phyloP scores from a whole-genome alignment of 2,329 filamentous ascomycete species.

The Cyanodermella asteris region DNA sequence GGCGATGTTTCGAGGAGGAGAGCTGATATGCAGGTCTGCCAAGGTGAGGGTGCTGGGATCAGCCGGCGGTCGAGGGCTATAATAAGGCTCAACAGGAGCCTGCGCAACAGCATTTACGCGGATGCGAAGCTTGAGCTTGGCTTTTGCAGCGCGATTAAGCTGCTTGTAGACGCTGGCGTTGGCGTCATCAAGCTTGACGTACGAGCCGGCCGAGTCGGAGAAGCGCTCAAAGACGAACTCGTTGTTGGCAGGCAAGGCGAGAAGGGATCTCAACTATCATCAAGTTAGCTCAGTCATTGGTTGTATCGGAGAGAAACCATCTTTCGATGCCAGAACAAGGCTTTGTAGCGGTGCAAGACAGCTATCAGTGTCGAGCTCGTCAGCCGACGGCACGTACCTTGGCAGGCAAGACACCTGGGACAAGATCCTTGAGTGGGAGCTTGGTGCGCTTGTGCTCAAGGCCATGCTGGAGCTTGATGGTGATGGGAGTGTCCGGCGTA shows the following conservation, averaged over 20 bases:
- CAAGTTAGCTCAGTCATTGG: conserved; percentile 3
- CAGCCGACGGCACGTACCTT: conserved; percentile 43
- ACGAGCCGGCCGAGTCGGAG: conserved; percentile 73
- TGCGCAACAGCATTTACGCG: no score
- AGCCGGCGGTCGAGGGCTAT: no score
- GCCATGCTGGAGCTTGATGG: conserved; percentile 49
- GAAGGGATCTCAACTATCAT: conserved; percentile 43
- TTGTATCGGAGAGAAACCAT: background rate
- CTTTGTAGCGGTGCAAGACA: conserved; percentile 1
- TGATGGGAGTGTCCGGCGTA: conserved; percentile 51
- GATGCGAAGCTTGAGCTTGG: conserved; percentile 90
- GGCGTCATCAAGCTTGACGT: conserved; percentile 53
- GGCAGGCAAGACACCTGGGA: conserved; percentile 47
- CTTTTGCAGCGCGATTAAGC: conserved; percentile 87
- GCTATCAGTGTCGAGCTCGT: background rate
- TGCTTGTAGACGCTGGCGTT: conserved; percentile 86
- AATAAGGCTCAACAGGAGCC: conserved; percentile 21
- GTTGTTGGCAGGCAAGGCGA: conserved; percentile 41
- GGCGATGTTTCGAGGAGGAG: no score
- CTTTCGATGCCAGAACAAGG: background rate
- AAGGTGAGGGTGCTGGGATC: no score
- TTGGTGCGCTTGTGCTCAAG: conserved; percentile 47
- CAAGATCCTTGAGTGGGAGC: conserved; percentile 68
- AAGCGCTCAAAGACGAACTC: conserved; percentile 66
- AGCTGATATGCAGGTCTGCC: no score